Evolutionary conservation across 139 green algal genomes (phyloP), one percentile per base, ranked within the genome.

Genomic region (Chlorella ohadii): DNA sequence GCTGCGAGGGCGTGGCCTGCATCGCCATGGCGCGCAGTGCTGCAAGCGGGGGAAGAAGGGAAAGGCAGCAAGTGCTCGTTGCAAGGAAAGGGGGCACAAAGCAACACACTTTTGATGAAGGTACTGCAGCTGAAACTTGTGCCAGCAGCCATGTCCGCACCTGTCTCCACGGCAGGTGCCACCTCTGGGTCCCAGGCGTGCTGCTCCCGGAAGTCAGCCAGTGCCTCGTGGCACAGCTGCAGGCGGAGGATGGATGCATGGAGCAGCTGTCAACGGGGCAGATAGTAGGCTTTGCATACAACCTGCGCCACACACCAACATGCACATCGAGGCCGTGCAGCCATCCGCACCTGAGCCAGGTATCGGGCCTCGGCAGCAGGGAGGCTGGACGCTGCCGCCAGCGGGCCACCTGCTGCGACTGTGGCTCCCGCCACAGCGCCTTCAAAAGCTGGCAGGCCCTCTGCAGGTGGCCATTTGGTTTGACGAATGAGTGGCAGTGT

Each of bases 141-240:
- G n/a, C n/a, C n/a, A 66, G 59, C 59, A 66, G 59, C 59, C 59
- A 33, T 11, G 27, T 23, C 38, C 75, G 2, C 56, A 82, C 78
- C 78, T 15, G 63, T 83, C 63, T 83, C 78, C 39, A 83, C 78
- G 2, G 63, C 2, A 4, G 78, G 39, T 41, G 61, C 25, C 78
- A 83, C 55, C 20, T 47, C 28, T 3, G 61, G 41, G 17, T 20
- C 78, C 78, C 78, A 83, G 16, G 25, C 11, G n/a, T 74, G 63
- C 38, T 28, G 25, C 63, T 44, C 17, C n/a, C 23, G 28, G 61
- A 83, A 83, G 39, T 74, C 63, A 12, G 39, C 56, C 59, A 82
- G 36, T 25, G 3, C 38, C 16, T 71, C 57, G 36, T 38, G 57
- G 59, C 76, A 82, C 59, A 72, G 57, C 36, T 72, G 51, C 51